Base-by-base conservation (phyloP, 2,329 filamentous ascomycete species). In the Pestalotiopsis sp. region DNA sequence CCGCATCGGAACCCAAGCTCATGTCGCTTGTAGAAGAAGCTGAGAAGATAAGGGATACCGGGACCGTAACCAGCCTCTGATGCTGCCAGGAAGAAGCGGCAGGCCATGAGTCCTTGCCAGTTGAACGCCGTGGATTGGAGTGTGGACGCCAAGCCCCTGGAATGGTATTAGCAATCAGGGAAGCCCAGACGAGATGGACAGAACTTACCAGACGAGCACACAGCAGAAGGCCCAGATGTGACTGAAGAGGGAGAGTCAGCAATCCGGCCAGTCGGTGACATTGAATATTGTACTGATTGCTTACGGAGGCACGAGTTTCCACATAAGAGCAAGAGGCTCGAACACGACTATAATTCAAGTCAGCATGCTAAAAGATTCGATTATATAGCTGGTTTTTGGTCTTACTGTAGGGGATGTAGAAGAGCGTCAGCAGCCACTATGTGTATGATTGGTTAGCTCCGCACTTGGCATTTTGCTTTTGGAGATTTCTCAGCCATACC, bases 321-420 rank as follows among this genome's bases (percentile, higher is more conserved):
- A 83, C 77, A 81, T 80, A 57, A 83, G 71, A 39, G 80, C 80
- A n/a, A 74, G 70, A 77, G 78, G 81, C 72, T 83, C 81, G 65
- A 83, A 83, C 62, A 82, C 27, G 38, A 82, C 78, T 80, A 25
- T 13, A 3, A 17, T 63, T 49, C 2, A 9, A 49, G 59, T 41
- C 23, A 58, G 27, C 11, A 31, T 64, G n/a, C 20, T 20, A 57
- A 20, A 17, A 9, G 12, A 17, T 13, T 31, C 11, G n/a, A 31
- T n/a, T 2, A 3, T 4, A 31, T 31, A 11, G 3, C 25, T 25
- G 55, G 4, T 7, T 13, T 14, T 25, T 23, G 6, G 23, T 70
- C 78, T 67, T 68, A 81, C 79, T 82, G 67, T 82, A 83, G 0
- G 81, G 80, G 57, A 83, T 83, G 70, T 83, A 84, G 66, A 83